Evolutionary conservation across 257 asterid genomes (phyloP).

Genomic region (Forsythia suspensa): DNA sequence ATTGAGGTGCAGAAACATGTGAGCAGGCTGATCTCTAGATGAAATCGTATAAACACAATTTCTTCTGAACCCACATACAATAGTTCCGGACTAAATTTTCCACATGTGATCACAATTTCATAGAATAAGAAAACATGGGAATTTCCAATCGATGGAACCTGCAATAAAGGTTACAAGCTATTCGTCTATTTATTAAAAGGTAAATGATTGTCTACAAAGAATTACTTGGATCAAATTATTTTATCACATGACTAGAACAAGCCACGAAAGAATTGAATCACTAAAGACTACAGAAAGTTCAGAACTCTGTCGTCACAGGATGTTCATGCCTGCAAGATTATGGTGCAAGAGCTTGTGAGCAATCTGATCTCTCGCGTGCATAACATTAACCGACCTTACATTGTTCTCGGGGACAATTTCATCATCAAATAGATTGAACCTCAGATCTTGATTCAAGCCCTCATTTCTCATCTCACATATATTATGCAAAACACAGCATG

Average conservation of each 20-base stretch:
- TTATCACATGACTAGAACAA: conserved; percentile 16
- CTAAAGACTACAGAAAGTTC: neutral
- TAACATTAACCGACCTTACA: conserved; percentile 32
- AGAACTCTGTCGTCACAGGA: neutral
- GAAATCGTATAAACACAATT: neutral
- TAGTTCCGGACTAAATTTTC: neutral
- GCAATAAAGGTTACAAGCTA: neutral
- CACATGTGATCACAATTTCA: neutral
- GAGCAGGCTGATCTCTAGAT: neutral
- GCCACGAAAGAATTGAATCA: conserved; percentile 2
- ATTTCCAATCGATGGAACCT: neutral
- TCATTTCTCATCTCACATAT: conserved; percentile 46
- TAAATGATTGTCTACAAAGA: conserved; percentile 2
- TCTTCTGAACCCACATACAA: neutral
- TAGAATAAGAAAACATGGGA: neutral
- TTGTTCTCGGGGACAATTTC: conserved; percentile 28
- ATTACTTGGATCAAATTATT: neutral
- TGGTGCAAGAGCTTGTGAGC: conserved; percentile 46
- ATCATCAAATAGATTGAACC: conserved; percentile 37
- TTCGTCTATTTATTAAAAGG: conserved; percentile 12
- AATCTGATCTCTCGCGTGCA: conserved; percentile 35
- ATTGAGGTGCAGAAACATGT: neutral
- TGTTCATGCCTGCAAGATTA: conserved; percentile 15
- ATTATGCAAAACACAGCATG: conserved; percentile 51
- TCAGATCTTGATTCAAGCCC: conserved; percentile 25